Base-by-base conservation (phyloP, 2,329 filamentous ascomycete genomes). In the Raffaelea deltoideospora region DNA sequence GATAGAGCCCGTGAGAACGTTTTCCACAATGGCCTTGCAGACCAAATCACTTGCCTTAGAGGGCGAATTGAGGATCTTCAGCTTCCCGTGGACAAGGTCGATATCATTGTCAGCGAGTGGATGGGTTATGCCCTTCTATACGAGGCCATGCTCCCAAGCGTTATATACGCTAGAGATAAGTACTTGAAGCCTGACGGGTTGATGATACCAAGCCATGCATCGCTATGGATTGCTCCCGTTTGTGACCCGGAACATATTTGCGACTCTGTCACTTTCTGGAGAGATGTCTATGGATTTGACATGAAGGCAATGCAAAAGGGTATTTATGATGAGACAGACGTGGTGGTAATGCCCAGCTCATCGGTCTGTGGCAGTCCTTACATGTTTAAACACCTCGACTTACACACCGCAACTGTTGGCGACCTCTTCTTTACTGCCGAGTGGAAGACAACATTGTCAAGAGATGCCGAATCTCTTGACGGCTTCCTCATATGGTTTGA, bases 101-200 rank as follows among this genome's bases (percentile, higher is more conserved):
- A 96, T 58, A 79, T 96, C 50, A 94, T 96, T 52, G 79, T 96
- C 42, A 92, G 83, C 41, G 87, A 96, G 57, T 96, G 87, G 87
- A 96, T 96, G 87, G 87, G 87, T 22, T 96, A 96, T 54, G 83
- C 79, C 45, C 69, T 95, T 15, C 69, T 95, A 6, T 96, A 92
- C 56, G 87, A 96, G 59, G 85, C 86, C 38, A 96, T 96, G 87
- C 74, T 96, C 21, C 85, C 90, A 45, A 92, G 84, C 34, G 84
- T 96, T 18, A 68, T 96, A 35, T 88, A 76, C 51, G 88, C 88
- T 31, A 72, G 87, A 42, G 87, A 96, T 58, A 76, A 73, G 47
- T 95, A 94, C 56, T 73, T 96, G 19, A 76, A 72, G 41, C 72
- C 79, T 1, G 78, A 74, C 38, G 87, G 87, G 14, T 65, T 95